Evolutionary conservation across 2,329 filamentous ascomycete species (phyloP), one percentile per base, ranked within the genome.

Genomic region (Botrytis squamosa): DNA sequence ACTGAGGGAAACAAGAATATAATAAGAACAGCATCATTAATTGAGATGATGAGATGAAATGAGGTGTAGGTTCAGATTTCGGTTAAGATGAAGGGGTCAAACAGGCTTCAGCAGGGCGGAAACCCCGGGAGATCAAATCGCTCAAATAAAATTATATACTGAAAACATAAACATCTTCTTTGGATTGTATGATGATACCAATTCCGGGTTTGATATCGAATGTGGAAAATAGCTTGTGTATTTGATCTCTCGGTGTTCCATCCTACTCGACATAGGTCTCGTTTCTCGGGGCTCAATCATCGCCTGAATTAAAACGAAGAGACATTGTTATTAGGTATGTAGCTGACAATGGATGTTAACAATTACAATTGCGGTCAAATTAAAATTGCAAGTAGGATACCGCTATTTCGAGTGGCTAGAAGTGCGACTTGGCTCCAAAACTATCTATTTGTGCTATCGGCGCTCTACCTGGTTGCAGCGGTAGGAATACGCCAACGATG

Each of bases 31-130:
- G 33, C 64, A 29, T 49, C 20, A 38, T 52, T 6, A 67, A 52
- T 16, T 25, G 22, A 18, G 22, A 36, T 33, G 33, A 57, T 68
- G 46, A 55, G 33, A 68, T 57, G 25, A 29, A 18, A 57, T 66
- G 29, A 29, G 16, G 10, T 57, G 38, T n/a, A 12, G 52, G 12
- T n/a, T 64, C n/a, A 16, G 25, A 29, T 40, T 69, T 69, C 66
- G 66, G 66, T 59, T 69, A 69, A 69, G 36, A 69, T 69, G 66
- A 68, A 68, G 49, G 66, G 66, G 66, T 14, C 52, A 33, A 57
- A 57, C n/a, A 57, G 52, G 52, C 52, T 33, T 57, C 14, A 57
- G 52, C 52, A 57, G 52, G 52, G 18, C 52, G 52, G 52, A 57
- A 29, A 57, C n/a, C 52, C 25, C 52, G n/a, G 52, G 52, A 18